Evolutionary conservation across 129 eudicot species (phyloP).

Genomic region (Pittosporum tobira): DNA sequence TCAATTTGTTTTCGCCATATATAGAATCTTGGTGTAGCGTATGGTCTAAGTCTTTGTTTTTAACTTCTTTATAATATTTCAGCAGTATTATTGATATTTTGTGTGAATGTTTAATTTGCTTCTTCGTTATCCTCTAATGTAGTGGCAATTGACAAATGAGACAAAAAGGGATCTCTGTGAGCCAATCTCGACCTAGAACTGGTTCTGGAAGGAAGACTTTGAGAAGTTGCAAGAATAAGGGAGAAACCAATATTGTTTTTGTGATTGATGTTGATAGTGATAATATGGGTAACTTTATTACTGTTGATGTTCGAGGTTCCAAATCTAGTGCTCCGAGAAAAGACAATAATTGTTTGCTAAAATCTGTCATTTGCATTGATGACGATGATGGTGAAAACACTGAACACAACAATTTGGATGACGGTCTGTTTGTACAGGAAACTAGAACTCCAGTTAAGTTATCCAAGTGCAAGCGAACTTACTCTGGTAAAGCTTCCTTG

Average conservation of each 20-base stretch:
- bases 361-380: conserved; percentile 50
- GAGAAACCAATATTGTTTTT: conserved; percentile 27
- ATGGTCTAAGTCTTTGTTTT: too few relatives aligned
- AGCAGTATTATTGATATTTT: not conserved
- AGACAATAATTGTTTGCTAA: conserved; percentile 18
- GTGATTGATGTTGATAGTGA: conserved; percentile 59
- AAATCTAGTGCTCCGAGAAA: conserved; percentile 25
- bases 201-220: conserved; percentile 24
- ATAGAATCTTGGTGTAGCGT: too few relatives aligned
- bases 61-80: not conserved
- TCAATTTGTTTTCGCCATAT: too few relatives aligned
- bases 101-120: not conserved
- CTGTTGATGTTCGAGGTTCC: conserved; percentile 27
- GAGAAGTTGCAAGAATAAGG: conserved; percentile 28
- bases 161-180: conserved; percentile 16
- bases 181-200: conserved; percentile 14
- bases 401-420: conserved; percentile 10
- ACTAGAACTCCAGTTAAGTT: conserved; percentile 46
- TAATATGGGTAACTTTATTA: conserved; percentile 26
- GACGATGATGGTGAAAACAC: conserved; percentile 53
- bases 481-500: conserved; percentile 36
- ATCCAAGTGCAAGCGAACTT: conserved; percentile 61
- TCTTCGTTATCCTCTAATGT: conserved; percentile 8
- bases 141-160: conserved; percentile 25
- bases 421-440: conserved; percentile 17